These are phyloP conservation scores for Mycena alexandri DNA, from an alignment of 768 basidiomycete genomes.

Conservation along the genomic window DNA sequence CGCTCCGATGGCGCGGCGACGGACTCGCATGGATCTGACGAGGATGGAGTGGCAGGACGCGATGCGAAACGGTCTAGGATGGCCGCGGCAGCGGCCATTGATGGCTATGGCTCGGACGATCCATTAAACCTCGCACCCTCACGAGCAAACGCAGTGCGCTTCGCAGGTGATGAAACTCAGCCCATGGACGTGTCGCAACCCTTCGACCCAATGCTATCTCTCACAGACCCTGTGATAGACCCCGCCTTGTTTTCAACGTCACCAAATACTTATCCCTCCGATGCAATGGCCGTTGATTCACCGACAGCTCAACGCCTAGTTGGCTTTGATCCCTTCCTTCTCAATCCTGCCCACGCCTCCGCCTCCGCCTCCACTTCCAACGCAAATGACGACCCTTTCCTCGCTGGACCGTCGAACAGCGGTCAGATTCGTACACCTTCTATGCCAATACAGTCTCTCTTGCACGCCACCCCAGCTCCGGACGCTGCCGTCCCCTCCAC, in stretches of 20 bases:
- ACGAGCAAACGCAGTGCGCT: conserved; percentile 59
- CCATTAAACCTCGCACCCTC: conserved; percentile 58
- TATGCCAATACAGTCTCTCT: conserved; percentile 25
- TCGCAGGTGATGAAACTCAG: conserved; percentile 51
- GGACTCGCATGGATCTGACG: conserved; percentile 66
- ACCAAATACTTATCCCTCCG: conserved; percentile 25
- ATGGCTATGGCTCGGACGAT: conserved; percentile 61
- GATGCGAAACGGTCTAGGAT: conserved; percentile 72
- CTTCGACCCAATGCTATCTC: conserved; percentile 35
- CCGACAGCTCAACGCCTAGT: conserved; percentile 45
- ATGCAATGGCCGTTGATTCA: conserved; percentile 57
- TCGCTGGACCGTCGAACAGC: conserved; percentile 30
- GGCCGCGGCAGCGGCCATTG: conserved; percentile 56
- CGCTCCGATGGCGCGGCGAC: conserved; percentile 69
- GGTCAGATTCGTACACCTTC: background rate
- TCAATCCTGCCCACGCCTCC: conserved; percentile 62
- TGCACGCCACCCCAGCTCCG: conserved; percentile 25
- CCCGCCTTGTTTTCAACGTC: conserved; percentile 29
- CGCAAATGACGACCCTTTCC: conserved; percentile 41
- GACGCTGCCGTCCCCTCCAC: conserved; percentile 39
- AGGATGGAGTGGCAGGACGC: conserved; percentile 60
- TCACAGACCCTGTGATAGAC: conserved; percentile 20
- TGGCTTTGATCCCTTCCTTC: conserved; percentile 65
- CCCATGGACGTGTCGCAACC: conserved; percentile 33
- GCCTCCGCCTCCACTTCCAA: conserved; percentile 32